These are phyloP conservation scores for Xanthoparmelia taractica DNA, from an alignment of 495 filamentous ascomycete genomes.

Conservation along the genomic window DNA sequence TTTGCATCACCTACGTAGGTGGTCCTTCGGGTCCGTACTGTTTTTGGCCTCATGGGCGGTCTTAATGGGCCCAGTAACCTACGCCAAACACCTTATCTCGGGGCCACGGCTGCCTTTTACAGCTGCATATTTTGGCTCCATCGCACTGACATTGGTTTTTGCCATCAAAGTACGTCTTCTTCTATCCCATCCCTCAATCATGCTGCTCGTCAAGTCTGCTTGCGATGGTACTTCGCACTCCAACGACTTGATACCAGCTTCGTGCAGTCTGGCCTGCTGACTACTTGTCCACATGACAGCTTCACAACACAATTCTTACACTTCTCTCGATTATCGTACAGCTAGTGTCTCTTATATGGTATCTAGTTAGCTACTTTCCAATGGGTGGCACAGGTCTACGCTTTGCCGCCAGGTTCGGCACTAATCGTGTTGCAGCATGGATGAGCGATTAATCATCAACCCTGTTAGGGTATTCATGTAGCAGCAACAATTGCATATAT, in stretches of 20 bases:
- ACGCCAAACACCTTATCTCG: conserved; percentile 78
- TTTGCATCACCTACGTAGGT: conserved; percentile 47
- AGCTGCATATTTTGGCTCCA: conserved; percentile 93
- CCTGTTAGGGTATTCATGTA: not conserved
- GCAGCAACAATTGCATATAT: not conserved
- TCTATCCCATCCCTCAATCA: conserved; percentile 5
- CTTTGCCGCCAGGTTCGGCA: conserved; percentile 78
- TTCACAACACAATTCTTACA: conserved; percentile 72
- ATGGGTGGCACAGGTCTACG: conserved; percentile 88
- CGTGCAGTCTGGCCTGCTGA: conserved; percentile 18
- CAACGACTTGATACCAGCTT: not conserved
- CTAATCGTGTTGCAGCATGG: conserved; percentile 77
- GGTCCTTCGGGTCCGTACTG: conserved; percentile 84
- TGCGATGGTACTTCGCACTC: conserved; percentile 5
- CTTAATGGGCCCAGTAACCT: conserved; percentile 79
- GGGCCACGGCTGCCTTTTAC: conserved; percentile 85
- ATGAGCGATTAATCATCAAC: conserved; percentile 57
- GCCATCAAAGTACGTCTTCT: conserved; percentile 70
- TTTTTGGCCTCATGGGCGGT: conserved; percentile 92
- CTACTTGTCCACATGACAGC: conserved; percentile 41
- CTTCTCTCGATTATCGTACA: conserved; percentile 76
- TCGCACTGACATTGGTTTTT: conserved; percentile 84
- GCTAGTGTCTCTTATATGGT: conserved; percentile 78
- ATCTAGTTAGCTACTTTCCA: conserved; percentile 94
- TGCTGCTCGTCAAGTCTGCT: conserved; percentile 5